Conservation (phyloP, 257 asterid genomes). For the Scutellaria galericulata region DNA sequence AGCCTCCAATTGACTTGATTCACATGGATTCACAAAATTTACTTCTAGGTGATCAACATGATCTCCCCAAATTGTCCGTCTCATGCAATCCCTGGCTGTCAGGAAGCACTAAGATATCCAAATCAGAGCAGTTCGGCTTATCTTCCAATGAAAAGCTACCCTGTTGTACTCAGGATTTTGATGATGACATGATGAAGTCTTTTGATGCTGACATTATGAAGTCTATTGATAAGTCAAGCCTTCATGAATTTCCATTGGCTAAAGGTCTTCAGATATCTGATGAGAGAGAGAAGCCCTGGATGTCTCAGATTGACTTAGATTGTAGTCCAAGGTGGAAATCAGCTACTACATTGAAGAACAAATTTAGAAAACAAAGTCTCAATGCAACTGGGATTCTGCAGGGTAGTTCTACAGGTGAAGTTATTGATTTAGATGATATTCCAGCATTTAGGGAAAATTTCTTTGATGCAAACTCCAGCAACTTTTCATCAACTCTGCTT, state of each 20-base stretch:
- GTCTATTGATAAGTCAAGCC: slow-evolving; percentile 43
- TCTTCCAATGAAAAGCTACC: slow-evolving; percentile 48
- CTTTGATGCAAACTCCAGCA: slow-evolving; percentile 38
- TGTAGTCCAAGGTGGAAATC: slow-evolving; percentile 52
- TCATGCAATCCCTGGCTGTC: slow-evolving; percentile 56
- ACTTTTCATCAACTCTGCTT: slow-evolving; percentile 46
- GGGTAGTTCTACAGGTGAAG: slow-evolving; percentile 69
- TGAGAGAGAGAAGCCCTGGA: slow-evolving; percentile 44
- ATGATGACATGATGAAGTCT: slow-evolving; percentile 44
- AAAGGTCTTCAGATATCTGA: slow-evolving; percentile 48
- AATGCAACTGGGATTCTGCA: slow-evolving; percentile 47
- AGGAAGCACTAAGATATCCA: slow-evolving; percentile 44
- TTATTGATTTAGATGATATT: slow-evolving; percentile 59
- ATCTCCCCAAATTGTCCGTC: slow-evolving; percentile 49
- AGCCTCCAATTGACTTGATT: slow-evolving; percentile 47
- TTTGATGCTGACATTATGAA: slow-evolving; percentile 42
- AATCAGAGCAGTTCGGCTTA: slow-evolving; percentile 48
- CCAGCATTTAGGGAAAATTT: slow-evolving; percentile 48
- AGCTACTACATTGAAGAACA: slow-evolving; percentile 37
- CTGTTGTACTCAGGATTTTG: slow-evolving; percentile 38
- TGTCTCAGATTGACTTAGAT: slow-evolving; percentile 40
- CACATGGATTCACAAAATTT: slow-evolving; percentile 48
- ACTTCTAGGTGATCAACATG: slow-evolving; percentile 46
- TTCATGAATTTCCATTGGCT: slow-evolving; percentile 46
- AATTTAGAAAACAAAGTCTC: slow-evolving; percentile 38